phyloP scores from a whole-genome alignment of 768 basidiomycete genomes.

The Naganishia kalamii region DNA sequence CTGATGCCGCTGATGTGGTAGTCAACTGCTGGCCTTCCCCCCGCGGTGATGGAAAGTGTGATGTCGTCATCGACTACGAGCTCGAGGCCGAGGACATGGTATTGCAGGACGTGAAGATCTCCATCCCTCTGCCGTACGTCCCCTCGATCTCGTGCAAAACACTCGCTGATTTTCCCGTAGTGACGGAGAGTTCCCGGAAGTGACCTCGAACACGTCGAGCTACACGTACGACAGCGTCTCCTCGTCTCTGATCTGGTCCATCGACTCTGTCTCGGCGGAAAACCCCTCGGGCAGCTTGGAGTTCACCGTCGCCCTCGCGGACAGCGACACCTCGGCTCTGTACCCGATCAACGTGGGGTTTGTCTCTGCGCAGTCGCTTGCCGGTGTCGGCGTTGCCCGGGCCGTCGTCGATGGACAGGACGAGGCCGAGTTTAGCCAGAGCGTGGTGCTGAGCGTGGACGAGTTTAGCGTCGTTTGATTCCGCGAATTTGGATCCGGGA shows the following conservation, averaged over 20 bases:
- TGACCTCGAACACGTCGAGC: constrained; percentile 62
- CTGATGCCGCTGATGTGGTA: constrained; percentile 38
- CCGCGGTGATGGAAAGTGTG: constrained; percentile 81
- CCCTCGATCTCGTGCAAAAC: constrained; percentile 13
- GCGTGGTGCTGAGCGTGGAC: constrained; percentile 53
- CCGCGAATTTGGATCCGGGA: too few species aligned
- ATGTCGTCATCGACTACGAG: constrained; percentile 95
- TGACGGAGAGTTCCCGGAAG: constrained; percentile 73
- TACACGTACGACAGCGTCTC: constrained; percentile 76
- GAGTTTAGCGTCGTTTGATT: constrained; percentile 52
- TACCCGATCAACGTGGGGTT: constrained; percentile 88
- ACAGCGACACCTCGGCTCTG: constrained; percentile 73
- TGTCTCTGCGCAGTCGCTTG: constrained; percentile 70
- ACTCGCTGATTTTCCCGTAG: constrained; percentile 49
- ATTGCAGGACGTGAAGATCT: constrained; percentile 76
- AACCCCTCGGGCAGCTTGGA: constrained; percentile 74
- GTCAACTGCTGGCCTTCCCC: constrained; percentile 98
- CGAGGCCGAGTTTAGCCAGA: constrained; percentile 55
- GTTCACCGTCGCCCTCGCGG: constrained; percentile 64
- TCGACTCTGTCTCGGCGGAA: constrained; percentile 59
- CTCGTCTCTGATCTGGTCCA: constrained; percentile 79
- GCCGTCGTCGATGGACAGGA: constrained; percentile 54
- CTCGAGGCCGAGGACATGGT: constrained; percentile 76
- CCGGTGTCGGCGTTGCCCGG: constrained; percentile 66
- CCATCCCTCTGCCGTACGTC: constrained; percentile 86